These are phyloP conservation scores for Ustilago cynodontis DNA, from an alignment of 1,284 basidiomycete genomes.

Conservation along the genomic window DNA sequence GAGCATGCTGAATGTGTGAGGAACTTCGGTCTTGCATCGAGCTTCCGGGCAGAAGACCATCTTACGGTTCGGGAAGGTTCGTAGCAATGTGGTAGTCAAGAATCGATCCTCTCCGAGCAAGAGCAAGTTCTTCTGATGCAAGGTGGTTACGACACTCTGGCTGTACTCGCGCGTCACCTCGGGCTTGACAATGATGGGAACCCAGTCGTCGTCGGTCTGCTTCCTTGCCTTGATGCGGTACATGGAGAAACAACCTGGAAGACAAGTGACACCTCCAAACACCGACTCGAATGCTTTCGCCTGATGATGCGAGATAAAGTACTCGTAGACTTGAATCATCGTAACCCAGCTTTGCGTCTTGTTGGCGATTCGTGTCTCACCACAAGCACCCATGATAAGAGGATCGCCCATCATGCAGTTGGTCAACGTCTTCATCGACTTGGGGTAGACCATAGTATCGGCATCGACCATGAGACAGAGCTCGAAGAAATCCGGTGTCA, in stretches of 20 bases:
- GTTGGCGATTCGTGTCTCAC: conserved; percentile 98
- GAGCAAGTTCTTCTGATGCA: conserved; percentile 98
- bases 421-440: conserved; percentile 58
- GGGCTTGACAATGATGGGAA: conserved; percentile 95
- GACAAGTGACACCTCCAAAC: conserved; percentile 98
- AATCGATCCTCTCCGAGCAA: conserved; percentile 98
- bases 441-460: conserved; percentile 75
- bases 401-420: conserved; percentile 97
- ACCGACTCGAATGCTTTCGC: conserved; percentile 99
- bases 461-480: conserved; percentile 98
- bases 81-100: conserved; percentile 77
- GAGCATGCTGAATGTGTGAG: conserved; percentile 91
- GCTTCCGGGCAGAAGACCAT: conserved; percentile 99
- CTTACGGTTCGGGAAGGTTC: conserved; percentile 93
- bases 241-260: conserved; percentile 99
- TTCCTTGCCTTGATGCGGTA: conserved; percentile 95
- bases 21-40: conserved; percentile 92
- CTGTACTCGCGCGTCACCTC: conserved; percentile 98
- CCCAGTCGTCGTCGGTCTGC: conserved; percentile 87
- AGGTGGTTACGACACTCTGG: conserved; percentile 88
- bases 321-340: conserved; percentile 97
- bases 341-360: conserved; percentile 96
- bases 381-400: conserved; percentile 98
- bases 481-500: conserved; percentile 99
- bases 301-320: conserved; percentile 98